A percentile compares a stretch with the other conserved stretches of the same genome.
These are phyloP conservation scores for Holtermannia corniformis DNA, from an alignment of 768 basidiomycete species.

Conservation along the genomic window DNA sequence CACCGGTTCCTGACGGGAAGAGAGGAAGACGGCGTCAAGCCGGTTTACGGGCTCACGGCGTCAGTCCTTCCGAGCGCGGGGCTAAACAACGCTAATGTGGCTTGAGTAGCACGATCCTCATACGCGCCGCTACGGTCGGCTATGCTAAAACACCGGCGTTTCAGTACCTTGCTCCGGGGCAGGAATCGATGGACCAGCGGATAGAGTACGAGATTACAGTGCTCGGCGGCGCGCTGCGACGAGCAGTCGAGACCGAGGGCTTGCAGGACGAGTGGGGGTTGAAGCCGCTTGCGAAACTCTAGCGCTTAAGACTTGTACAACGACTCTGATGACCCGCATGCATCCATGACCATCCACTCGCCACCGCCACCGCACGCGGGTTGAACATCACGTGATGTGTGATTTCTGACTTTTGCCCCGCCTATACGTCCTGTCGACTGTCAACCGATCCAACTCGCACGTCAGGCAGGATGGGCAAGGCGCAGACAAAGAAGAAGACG, in stretches of 20 bases:
- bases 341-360: not conserved
- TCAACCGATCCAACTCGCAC: not conserved
- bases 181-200: constrained; percentile 44
- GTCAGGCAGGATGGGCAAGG: constrained; percentile 69
- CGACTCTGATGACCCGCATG: not conserved
- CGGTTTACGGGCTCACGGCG: constrained; percentile 83
- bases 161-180: constrained; percentile 45
- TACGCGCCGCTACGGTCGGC: constrained; percentile 48
- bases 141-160: constrained; percentile 48
- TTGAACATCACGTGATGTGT: not conserved
- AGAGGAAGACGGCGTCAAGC: constrained; percentile 74
- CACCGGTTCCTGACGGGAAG: constrained; percentile 80
- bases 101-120: constrained; percentile 47
- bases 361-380: not conserved
- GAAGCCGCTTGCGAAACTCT: not conserved
- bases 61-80: constrained; percentile 48
- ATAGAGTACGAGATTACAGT: constrained; percentile 45
- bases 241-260: constrained; percentile 20
- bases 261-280: constrained; percentile 21
- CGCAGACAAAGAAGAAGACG: constrained; percentile 63
- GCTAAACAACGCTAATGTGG: not conserved
- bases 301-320: not conserved
- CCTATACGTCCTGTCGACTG: not conserved
- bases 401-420: not conserved
- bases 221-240: constrained; percentile 11